A percentile compares a stretch with the other conserved stretches of the same genome.
These are phyloP conservation scores for Curvularia sp. DNA, from an alignment of 2,329 filamentous ascomycete genomes.

Conservation along the genomic window DNA sequence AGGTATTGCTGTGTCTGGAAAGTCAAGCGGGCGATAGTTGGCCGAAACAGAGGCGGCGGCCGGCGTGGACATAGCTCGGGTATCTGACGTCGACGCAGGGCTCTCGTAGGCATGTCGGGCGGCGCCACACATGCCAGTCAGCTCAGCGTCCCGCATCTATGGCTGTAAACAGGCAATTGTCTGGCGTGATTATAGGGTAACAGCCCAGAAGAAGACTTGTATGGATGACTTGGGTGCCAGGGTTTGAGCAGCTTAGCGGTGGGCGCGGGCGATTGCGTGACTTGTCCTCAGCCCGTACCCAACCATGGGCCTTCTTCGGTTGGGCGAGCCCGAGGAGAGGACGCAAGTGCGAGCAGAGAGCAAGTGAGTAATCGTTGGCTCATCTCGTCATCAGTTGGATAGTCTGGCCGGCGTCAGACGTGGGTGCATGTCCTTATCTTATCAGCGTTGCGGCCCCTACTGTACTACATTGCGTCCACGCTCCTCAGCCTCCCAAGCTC, in stretches of 20 bases:
- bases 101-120: slow-evolving; percentile 1
- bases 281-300: background rate
- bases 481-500: background rate
- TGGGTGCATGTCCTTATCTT: slow-evolving; percentile 17
- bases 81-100: background rate
- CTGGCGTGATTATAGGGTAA: background rate
- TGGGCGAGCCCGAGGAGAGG: background rate
- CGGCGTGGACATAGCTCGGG: slow-evolving; percentile 11
- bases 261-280: slow-evolving; percentile 12
- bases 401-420: slow-evolving; percentile 11
- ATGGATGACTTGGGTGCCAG: background rate
- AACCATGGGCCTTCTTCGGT: slow-evolving; percentile 9
- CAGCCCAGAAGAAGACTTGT: background rate
- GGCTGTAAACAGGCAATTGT: background rate
- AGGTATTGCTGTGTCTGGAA: slow-evolving; percentile 16
- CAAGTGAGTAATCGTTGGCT: slow-evolving; percentile 17
- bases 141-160: background rate
- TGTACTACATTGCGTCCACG: slow-evolving; percentile 7
- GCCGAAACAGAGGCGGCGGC: slow-evolving; percentile 10
- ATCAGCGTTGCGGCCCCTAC: slow-evolving; percentile 8
- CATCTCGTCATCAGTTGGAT: slow-evolving; percentile 27
- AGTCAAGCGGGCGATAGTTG: slow-evolving; percentile 23
- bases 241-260: background rate
- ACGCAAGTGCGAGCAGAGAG: background rate
- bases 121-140: background rate